Percentiles rank a stretch among this genome's conserved stretches.
Evolutionary conservation across 768 basidiomycete genomes (phyloP).

Genomic region (Mycena filopes): DNA sequence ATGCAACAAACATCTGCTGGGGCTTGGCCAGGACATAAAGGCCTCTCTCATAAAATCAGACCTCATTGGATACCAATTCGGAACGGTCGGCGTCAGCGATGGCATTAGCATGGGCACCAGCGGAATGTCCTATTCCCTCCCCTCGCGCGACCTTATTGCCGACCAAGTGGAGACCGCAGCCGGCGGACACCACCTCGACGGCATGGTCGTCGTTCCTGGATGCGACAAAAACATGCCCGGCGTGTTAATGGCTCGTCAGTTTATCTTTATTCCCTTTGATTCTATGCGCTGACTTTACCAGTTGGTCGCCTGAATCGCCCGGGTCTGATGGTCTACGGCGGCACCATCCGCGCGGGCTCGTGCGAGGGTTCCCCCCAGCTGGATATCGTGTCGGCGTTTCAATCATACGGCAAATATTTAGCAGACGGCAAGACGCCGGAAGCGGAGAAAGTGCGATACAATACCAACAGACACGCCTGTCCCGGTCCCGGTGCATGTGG

Average conservation of each 20-base stretch:
- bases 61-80: conserved; percentile 96
- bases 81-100: conserved; percentile 97
- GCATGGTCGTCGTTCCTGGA: conserved; percentile 96
- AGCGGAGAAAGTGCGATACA: conserved; percentile 86
- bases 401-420: conserved; percentile 95
- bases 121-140: conserved; percentile 96
- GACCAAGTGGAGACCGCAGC: conserved; percentile 97
- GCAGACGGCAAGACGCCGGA: conserved; percentile 86
- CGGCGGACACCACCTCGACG: conserved; percentile 97
- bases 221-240: conserved; percentile 99
- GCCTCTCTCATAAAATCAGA: conserved; percentile 74
- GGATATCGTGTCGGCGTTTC: conserved; percentile 98
- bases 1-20: conserved; percentile 95
- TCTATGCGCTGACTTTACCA: conserved; percentile 39
- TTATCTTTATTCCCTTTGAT: conserved; percentile 11
- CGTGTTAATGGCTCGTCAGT: conserved; percentile 94
- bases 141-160: conserved; percentile 97
- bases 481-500: conserved; percentile 99
- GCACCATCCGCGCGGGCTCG: conserved; percentile 91
- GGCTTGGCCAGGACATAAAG: conserved; percentile 88
- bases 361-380: conserved; percentile 90
- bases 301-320: conserved; percentile 97
- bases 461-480: conserved; percentile 92
- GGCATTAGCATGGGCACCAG: conserved; percentile 98
- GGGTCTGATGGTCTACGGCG: conserved; percentile 97